Base-by-base conservation (phyloP, 495 filamentous ascomycete species). In the Lophiotrema nucula region DNA sequence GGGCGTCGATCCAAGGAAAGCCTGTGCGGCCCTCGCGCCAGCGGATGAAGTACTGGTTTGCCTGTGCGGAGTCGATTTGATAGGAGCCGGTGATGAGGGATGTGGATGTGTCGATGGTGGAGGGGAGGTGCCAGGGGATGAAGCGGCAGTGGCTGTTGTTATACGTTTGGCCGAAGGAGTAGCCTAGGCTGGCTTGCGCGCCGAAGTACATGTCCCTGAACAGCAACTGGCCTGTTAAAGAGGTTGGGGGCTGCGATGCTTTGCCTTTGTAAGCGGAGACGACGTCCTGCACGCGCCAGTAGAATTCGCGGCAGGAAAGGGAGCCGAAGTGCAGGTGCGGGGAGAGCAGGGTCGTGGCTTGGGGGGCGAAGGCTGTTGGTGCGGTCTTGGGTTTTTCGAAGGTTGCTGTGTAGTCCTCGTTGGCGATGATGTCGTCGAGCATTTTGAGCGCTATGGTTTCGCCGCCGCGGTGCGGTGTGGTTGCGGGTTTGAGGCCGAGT, bases 151-250 rank as follows among this genome's bases (percentile, higher is more conserved):
- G 69, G 2, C 71, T 60, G 58, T 89, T 89, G 21, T 78, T 77
- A 27, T 77, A 62, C 2, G 81, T 85, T 49, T 81, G 81, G 3
- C 68, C 72, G 59, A 83, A 88, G 0, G 71, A 51, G 44, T 77
- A 73, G 2, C 86, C 85, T 2, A 88, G 70, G 0, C 76, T 74
- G 1, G 85, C 82, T 65, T 89, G 85, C 0, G 86, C 86, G 27
- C 74, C 85, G 55, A 89, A 88, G 70, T 88, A 89, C 86, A 88
- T 89, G 53, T 89, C 86, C 0, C 86, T 75, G 66, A 89, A 89
- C 0, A 87, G 74, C 1, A 88, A 71, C 61, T 89, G 86, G 13
- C 86, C 86, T 2, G 78, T 82, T 2, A 89, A 68, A 47, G 81
- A 85, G 1, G 79, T 81, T 0, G 86, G 86, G 0, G 82, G 77